Conservation (phyloP, 306 rosid species). For the Cicer chorassanicum region DNA sequence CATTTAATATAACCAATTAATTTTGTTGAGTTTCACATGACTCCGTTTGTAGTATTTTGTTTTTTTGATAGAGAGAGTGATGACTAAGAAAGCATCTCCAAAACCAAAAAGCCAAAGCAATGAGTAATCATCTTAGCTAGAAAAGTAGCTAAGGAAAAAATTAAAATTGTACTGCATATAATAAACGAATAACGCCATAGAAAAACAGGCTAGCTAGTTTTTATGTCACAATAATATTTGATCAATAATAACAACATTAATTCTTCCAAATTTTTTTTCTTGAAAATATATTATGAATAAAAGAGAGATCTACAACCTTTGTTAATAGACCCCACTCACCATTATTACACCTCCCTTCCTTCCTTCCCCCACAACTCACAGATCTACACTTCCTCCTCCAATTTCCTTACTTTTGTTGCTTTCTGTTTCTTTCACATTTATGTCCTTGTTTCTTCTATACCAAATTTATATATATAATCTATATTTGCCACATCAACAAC, state of each 20-base stretch:
- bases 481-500: slow-evolving; percentile 54
- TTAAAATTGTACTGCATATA: neutral
- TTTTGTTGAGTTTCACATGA: slow-evolving; percentile 25
- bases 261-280: neutral
- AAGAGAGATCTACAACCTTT: slow-evolving; percentile 65
- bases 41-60: neutral
- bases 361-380: slow-evolving; percentile 37
- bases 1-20: neutral
- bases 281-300: slow-evolving; percentile 15
- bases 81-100: slow-evolving; percentile 34
- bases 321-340: slow-evolving; percentile 64
- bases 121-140: neutral
- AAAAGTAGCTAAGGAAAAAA: slow-evolving; percentile 30
- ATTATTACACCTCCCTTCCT: slow-evolving; percentile 58
- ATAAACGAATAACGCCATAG: neutral
- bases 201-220: neutral
- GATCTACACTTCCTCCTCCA: slow-evolving; percentile 48
- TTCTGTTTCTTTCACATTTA: slow-evolving; percentile 47
- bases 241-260: slow-evolving; percentile 30
- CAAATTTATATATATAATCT: slow-evolving; percentile 44
- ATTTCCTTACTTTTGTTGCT: slow-evolving; percentile 27
- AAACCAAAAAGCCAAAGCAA: slow-evolving; percentile 31
- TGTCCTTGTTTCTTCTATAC: slow-evolving; percentile 46
- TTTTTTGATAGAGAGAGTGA: neutral
- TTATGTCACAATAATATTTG: slow-evolving; percentile 38